Conservation (phyloP, 169 alveolate species). For the Ichthyophthirius multifiliis region DNA sequence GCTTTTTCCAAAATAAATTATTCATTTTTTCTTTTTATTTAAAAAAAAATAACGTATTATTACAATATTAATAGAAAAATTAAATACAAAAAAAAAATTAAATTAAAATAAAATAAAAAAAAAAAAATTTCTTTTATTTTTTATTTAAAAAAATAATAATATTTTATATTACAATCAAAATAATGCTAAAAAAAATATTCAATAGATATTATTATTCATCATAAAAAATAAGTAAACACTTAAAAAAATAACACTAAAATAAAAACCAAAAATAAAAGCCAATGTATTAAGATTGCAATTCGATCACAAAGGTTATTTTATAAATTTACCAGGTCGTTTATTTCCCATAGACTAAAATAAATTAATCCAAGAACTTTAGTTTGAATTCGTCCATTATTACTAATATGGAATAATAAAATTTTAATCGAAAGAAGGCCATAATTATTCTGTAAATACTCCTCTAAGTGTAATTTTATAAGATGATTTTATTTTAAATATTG, state of each 20-base stretch:
- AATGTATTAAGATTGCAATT: background rate
- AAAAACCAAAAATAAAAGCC: background rate
- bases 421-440: background rate
- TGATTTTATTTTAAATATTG: background rate
- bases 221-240: too few species aligned
- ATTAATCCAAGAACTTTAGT: background rate
- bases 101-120: too few species aligned
- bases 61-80: too few species aligned
- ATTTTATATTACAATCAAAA: too few species aligned
- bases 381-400: background rate
- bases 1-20: background rate
- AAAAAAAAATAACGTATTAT: too few species aligned
- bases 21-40: too few species aligned
- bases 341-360: background rate
- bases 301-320: background rate
- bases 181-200: too few species aligned
- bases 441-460: background rate
- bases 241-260: too few species aligned
- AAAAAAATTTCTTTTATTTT: too few species aligned
- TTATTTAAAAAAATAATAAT: too few species aligned
- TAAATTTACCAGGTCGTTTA: background rate
- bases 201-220: too few species aligned
- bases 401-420: background rate
- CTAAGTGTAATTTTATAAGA: background rate
- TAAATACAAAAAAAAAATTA: too few species aligned